Evolutionary conservation across 805 yeast genomes (phyloP), one percentile per base, ranked within the genome.

Genomic region (Wickerhamomyces tratensis): DNA sequence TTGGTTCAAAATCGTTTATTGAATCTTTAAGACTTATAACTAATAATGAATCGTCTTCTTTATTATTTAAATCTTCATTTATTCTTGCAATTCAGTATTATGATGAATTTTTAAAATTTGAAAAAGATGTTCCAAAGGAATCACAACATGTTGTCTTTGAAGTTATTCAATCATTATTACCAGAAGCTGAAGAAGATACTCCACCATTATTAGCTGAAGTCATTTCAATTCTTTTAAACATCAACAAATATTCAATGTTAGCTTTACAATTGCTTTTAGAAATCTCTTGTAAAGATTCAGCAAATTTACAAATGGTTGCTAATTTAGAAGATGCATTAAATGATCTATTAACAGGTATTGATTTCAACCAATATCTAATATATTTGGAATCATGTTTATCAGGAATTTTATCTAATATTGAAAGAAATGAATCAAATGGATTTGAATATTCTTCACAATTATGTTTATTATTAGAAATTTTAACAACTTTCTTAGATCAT

Each of bases 161-260:
- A 1, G 47, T 76, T 0, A 68, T 79, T 10, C 53, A 58, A 4
- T 57, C 69, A 2, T 58, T 91, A 9, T 54, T 72, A 4, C 73
- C 70, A 2, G 82, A 76, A 1, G 74, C 93, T 0, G 84, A 79
- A 38, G 96, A 86, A 38, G 98, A 89, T 52, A 74, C 95, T 0
- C 77, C 84, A 33, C 75, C 88, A 1, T 69, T 83, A 39, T 60
- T 89, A 36, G 69, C 85, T 11, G 96, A 88, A 56, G 73, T 83
- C 0, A 59, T 85, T n/a, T 68, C 79, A 1, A 68, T 72, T 4
- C 74, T 79, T 1, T 72, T 84, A 35, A 67, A 69, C 39, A 67
- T 82, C 8, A 67, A 71, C 45, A 66, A 47, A 13, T 39, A 45
- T 4, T 42, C 50, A 8, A 47, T 37, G 33, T 58, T 57, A 2